phyloP scores from a whole-genome alignment of 352 stramenopile species.

The Salisapilia sapeloensis region DNA sequence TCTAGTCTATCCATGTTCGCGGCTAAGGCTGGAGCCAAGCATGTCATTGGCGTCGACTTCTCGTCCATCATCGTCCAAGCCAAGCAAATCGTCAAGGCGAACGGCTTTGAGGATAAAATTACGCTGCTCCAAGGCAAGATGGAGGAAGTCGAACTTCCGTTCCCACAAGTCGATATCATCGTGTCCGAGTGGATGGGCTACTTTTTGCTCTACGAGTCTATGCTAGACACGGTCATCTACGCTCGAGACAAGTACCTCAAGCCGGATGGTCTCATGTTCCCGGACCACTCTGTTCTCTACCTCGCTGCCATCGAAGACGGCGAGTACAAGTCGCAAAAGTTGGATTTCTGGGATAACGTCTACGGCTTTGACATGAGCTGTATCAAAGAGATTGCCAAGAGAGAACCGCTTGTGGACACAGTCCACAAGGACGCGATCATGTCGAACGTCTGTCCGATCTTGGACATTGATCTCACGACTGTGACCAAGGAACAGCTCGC shows the following conservation, averaged over 20 bases:
- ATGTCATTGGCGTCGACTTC: slow-evolving; percentile 93
- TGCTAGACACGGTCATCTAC: slow-evolving; percentile 94
- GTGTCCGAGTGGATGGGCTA: slow-evolving; percentile 99
- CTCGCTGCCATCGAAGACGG: slow-evolving; percentile 93
- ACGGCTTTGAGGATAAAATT: slow-evolving; percentile 88
- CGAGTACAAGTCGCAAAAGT: slow-evolving; percentile 88
- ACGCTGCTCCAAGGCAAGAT: slow-evolving; percentile 92
- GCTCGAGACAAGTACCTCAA: slow-evolving; percentile 93
- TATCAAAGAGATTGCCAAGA: slow-evolving; percentile 94
- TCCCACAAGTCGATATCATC: slow-evolving; percentile 93
- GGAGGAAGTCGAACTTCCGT: slow-evolving; percentile 83
- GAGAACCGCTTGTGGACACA: slow-evolving; percentile 95
- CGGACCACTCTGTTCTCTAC: slow-evolving; percentile 92
- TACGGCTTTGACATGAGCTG: slow-evolving; percentile 99
- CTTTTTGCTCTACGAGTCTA: slow-evolving; percentile 95
- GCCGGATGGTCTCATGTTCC: slow-evolving; percentile 88
- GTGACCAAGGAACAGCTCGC: slow-evolving; percentile 89
- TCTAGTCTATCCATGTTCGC: slow-evolving; percentile 95
- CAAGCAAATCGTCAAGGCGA: slow-evolving; percentile 87
- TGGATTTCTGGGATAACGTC: slow-evolving; percentile 97
- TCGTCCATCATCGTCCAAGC: slow-evolving; percentile 91
- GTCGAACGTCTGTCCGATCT: slow-evolving; percentile 83
- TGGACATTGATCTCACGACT: slow-evolving; percentile 84
- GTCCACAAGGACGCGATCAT: slow-evolving; percentile 87
- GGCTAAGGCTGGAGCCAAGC: slow-evolving; percentile 81